phyloP scores from a whole-genome alignment of 805 yeast species.

The Saccharomycopsis guyanensis region DNA sequence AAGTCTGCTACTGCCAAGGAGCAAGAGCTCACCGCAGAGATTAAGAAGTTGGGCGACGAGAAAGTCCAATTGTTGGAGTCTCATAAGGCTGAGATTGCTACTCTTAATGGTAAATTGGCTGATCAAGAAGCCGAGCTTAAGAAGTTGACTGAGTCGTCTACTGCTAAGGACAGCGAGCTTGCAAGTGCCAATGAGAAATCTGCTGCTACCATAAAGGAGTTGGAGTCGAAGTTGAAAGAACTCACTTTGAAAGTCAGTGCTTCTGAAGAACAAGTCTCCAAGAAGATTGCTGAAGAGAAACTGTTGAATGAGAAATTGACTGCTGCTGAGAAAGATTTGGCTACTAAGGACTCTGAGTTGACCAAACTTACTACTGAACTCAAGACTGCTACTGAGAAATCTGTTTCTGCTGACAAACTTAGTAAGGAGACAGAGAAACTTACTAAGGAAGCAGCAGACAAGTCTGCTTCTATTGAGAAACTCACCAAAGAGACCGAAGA shows the following conservation, averaged over 20 bases:
- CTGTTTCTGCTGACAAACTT: background rate
- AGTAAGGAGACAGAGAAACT: background rate
- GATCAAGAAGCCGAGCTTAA: constrained; percentile 2
- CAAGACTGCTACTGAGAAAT: constrained; percentile 1
- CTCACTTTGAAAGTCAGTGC: background rate
- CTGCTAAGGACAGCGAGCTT: background rate
- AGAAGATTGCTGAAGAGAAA: background rate
- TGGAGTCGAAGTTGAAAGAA: background rate
- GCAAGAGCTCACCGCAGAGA: background rate
- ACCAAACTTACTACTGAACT: constrained; percentile 1
- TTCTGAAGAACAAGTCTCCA: background rate
- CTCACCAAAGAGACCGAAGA: background rate
- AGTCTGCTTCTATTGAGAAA: background rate
- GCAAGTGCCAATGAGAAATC: background rate
- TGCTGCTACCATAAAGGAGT: constrained; percentile 1
- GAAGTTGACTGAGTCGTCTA: background rate
- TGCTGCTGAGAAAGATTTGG: background rate
- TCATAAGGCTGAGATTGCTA: background rate
- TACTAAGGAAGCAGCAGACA: background rate
- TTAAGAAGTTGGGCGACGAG: constrained; percentile 2
- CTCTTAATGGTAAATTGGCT: constrained; percentile 1
- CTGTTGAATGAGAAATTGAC: background rate
- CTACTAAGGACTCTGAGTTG: constrained; percentile 1
- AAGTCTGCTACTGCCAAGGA: background rate
- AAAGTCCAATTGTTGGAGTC: constrained; percentile 7